A percentile compares a stretch with the other conserved stretches of the same genome.
Conservation (phyloP, 2,329 filamentous ascomycete genomes). For the Penicillium thymicola region DNA sequence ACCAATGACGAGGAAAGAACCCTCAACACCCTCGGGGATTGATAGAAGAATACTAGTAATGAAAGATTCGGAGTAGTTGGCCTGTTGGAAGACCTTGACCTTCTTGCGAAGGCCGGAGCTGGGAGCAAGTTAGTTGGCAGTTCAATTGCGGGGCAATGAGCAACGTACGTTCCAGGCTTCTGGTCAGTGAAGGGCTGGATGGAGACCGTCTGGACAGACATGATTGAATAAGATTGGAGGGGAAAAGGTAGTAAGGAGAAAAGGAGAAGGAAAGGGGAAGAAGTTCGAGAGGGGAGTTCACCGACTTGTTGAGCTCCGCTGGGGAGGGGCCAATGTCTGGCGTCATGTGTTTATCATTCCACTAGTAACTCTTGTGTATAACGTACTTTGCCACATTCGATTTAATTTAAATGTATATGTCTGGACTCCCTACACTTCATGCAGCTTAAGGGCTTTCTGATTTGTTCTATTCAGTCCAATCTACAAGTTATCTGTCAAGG, state of each 20-base stretch:
- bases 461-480: neutral
- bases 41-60: constrained; percentile 90
- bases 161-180: constrained; percentile 95
- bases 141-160: neutral
- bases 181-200: constrained; percentile 86
- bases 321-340: constrained; percentile 14
- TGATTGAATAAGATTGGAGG: constrained; percentile 4
- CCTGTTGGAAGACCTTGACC: constrained; percentile 94
- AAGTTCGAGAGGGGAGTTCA: constrained; percentile 16
- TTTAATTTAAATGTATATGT: neutral
- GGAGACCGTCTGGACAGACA: constrained; percentile 56
- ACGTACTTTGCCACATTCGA: neutral
- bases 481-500: neutral
- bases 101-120: constrained; percentile 98
- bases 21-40: constrained; percentile 89
- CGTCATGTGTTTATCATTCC: constrained; percentile 30
- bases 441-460: neutral
- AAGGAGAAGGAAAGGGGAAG: constrained; percentile 7
- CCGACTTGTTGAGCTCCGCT: constrained; percentile 24
- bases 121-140: constrained; percentile 20
- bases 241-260: constrained; percentile 3
- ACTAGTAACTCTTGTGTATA: neutral
- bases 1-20: constrained; percentile 89
- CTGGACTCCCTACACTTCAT: neutral
- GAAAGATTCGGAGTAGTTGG: constrained; percentile 95